phyloP scores from a whole-genome alignment of 192 early-diverging fungal species.

The Obelidium mucronatum region DNA sequence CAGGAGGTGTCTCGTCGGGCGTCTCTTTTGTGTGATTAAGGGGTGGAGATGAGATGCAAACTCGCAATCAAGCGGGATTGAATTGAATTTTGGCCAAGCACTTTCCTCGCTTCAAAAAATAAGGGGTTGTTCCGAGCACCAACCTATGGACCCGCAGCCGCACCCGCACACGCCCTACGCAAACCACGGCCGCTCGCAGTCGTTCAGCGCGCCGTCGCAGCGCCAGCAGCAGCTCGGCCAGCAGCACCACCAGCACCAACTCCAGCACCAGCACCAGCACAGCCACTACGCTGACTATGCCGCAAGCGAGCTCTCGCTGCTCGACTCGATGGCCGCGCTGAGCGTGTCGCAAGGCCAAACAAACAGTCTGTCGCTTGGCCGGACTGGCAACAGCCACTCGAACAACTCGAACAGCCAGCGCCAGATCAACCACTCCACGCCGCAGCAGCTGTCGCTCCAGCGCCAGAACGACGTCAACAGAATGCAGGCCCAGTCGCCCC shows the following conservation, averaged over 20 bases:
- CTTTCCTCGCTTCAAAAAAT: too few species aligned
- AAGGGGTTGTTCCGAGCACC: too few species aligned
- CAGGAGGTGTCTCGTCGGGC: too few species aligned
- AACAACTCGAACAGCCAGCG: background rate
- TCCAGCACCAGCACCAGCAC: constrained; percentile 1
- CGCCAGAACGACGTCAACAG: constrained; percentile 16
- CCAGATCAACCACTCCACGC: background rate
- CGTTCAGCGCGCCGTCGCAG: background rate
- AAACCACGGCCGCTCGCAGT: too few species aligned
- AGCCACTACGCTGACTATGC: background rate
- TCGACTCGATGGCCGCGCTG: background rate
- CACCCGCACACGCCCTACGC: too few species aligned
- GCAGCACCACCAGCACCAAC: background rate
- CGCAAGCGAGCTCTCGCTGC: background rate
- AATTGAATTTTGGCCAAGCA: too few species aligned
- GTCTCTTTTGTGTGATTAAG: too few species aligned
- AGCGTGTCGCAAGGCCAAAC: background rate
- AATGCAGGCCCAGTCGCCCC: background rate
- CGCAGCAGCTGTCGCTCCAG: constrained; percentile 5
- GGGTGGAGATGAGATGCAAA: too few species aligned
- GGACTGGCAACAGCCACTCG: too few species aligned
- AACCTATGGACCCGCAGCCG: too few species aligned
- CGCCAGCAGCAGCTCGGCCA: background rate
- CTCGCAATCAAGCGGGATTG: too few species aligned
- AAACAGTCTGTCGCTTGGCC: background rate